A percentile compares a stretch with the other conserved stretches of the same genome.
These are phyloP conservation scores for Astragalus membranaceus DNA, from an alignment of 306 rosid species.

Conservation along the genomic window DNA sequence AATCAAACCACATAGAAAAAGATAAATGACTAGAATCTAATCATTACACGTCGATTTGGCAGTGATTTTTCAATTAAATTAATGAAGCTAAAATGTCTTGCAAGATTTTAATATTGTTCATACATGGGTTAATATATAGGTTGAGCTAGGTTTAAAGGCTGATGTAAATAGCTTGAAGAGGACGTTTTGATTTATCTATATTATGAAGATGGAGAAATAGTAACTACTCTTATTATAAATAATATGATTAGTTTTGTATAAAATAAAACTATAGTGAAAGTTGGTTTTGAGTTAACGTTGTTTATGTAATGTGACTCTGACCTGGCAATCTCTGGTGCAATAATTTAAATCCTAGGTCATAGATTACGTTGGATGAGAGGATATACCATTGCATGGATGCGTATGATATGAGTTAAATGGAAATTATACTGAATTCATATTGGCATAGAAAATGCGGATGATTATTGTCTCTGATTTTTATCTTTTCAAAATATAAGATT, in stretches of 20 bases:
- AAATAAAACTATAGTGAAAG: background rate
- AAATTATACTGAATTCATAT: no score
- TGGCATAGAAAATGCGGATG: no score
- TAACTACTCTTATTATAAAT: slow-evolving; percentile 31
- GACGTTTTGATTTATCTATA: slow-evolving; percentile 12
- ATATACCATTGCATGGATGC: background rate
- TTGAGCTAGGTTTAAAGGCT: slow-evolving; percentile 8
- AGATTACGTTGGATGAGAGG: slow-evolving; percentile 18
- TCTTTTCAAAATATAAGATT: no score
- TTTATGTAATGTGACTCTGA: slow-evolving; percentile 21
- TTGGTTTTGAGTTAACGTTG: slow-evolving; percentile 11
- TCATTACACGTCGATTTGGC: slow-evolving; percentile 42
- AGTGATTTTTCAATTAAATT: slow-evolving; percentile 37
- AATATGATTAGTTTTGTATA: background rate
- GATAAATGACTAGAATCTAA: slow-evolving; percentile 38
- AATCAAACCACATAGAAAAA: slow-evolving; percentile 42
- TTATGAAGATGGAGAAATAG: slow-evolving; percentile 30
- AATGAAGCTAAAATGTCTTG: background rate
- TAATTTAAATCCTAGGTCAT: slow-evolving; percentile 28
- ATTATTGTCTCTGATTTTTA: no score
- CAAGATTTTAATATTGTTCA: background rate
- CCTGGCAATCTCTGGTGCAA: slow-evolving; percentile 9
- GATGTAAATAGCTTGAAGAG: background rate
- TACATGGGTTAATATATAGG: background rate
- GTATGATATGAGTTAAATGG: no score